phyloP scores from a whole-genome alignment of 352 stramenopile genomes.

The Aphanomyces stellatus region DNA sequence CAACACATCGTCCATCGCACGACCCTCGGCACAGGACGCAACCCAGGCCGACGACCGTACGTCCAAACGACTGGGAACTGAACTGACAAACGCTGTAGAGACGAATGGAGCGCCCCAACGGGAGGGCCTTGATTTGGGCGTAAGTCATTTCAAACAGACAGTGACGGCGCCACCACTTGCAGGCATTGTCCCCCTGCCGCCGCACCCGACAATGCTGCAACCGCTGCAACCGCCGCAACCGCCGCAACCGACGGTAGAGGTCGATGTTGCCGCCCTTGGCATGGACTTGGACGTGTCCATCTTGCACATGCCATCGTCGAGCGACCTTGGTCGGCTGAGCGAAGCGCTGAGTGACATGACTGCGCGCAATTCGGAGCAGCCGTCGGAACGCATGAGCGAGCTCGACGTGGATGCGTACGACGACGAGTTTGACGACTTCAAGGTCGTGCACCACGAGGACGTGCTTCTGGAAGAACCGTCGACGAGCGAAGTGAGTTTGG shows the following conservation, averaged over 20 bases:
- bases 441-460: background rate
- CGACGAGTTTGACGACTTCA: slow-evolving; percentile 8
- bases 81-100: background rate
- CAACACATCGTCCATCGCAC: no score
- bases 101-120: background rate
- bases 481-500: background rate
- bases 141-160: background rate
- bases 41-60: background rate
- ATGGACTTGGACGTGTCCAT: slow-evolving; percentile 10
- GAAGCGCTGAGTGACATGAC: slow-evolving; percentile 14
- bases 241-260: no score
- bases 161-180: no score
- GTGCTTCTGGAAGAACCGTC: background rate
- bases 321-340: background rate
- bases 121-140: background rate
- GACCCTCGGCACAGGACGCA: background rate
- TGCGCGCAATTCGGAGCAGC: slow-evolving; percentile 9
- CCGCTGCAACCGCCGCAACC: no score
- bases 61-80: background rate
- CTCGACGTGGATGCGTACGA: slow-evolving; percentile 19
- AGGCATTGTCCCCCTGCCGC: no score
- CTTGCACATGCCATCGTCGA: background rate
- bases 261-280: background rate
- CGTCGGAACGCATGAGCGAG: slow-evolving; percentile 19
- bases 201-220: no score